These are phyloP conservation scores for Aspergillus japonicus DNA, from an alignment of 2,329 filamentous ascomycete genomes.

Conservation along the genomic window DNA sequence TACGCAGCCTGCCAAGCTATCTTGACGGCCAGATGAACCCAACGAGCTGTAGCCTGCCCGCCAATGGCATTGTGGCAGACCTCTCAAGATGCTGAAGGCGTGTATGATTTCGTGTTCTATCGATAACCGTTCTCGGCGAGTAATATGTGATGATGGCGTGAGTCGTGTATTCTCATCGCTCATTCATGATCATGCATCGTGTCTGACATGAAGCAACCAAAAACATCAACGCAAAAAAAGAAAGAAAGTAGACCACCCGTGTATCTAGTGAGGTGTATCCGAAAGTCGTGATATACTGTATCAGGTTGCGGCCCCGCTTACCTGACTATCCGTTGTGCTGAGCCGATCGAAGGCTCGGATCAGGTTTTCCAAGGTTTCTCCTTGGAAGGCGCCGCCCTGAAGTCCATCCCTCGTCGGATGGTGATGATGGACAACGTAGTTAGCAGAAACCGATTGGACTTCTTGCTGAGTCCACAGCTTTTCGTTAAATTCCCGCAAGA, in stretches of 20 bases:
- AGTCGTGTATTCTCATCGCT: slow-evolving; percentile 7
- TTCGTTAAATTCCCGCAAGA: slow-evolving; percentile 1
- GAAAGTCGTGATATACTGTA: not conserved
- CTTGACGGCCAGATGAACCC: not conserved
- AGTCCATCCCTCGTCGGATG: not conserved
- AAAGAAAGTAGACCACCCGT: not conserved
- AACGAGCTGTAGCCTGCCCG: not conserved
- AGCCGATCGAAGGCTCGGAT: slow-evolving; percentile 1
- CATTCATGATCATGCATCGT: not conserved
- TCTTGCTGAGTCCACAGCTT: slow-evolving; percentile 4
- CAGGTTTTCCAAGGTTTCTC: not conserved
- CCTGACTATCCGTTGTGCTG: not conserved
- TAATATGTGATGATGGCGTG: not conserved
- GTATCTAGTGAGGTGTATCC: not conserved
- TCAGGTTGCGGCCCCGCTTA: not conserved
- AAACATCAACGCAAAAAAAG: not conserved
- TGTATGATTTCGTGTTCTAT: not conserved
- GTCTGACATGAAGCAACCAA: not conserved
- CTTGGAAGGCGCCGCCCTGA: not conserved
- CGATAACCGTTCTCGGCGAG: not conserved
- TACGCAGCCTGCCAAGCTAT: not conserved
- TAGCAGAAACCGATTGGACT: not conserved
- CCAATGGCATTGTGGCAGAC: not conserved
- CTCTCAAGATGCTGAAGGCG: not conserved
- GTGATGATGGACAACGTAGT: slow-evolving; percentile 5